Evolutionary conservation across 768 basidiomycete species (phyloP).

Genomic region (Russula griseocarnosa): DNA sequence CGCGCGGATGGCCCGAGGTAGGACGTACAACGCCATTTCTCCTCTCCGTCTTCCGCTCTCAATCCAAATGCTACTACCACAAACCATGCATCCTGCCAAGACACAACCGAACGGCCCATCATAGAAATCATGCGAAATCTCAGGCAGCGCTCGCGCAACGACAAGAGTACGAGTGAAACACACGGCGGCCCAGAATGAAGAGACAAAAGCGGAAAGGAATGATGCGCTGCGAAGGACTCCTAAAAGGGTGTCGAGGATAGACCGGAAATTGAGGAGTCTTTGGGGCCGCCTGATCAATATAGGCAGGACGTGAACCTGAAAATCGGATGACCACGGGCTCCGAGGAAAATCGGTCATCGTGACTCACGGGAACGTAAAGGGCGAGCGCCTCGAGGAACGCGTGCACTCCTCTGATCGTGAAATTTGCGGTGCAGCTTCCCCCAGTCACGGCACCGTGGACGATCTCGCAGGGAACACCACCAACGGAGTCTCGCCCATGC

Average conservation of each 20-base stretch:
- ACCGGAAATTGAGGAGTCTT: constrained; percentile 45
- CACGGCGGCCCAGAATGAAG: constrained; percentile 65
- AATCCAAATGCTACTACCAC: constrained; percentile 75
- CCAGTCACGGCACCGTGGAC: constrained; percentile 59
- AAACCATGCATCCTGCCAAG: constrained; percentile 61
- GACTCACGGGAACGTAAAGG: constrained; percentile 68
- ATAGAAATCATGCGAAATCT: constrained; percentile 72
- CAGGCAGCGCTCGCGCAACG: constrained; percentile 59
- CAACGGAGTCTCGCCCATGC: constrained; percentile 48
- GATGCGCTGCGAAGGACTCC: constrained; percentile 60
- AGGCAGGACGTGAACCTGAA: constrained; percentile 69
- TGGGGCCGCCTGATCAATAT: constrained; percentile 56
- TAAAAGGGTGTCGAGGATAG: constrained; percentile 41
- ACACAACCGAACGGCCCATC: constrained; percentile 72
- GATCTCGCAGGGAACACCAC: constrained; percentile 73
- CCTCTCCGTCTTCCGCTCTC: constrained; percentile 68
- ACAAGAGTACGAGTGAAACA: constrained; percentile 66
- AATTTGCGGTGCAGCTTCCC: constrained; percentile 59
- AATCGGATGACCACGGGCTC: constrained; percentile 5
- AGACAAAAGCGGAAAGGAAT: constrained; percentile 69
- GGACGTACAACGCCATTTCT: constrained; percentile 76
- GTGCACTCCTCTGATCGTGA: constrained; percentile 46
- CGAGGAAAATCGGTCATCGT: not conserved
- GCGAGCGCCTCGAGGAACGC: constrained; percentile 61
- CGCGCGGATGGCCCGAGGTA: constrained; percentile 65